These are phyloP conservation scores for Aspergillus tanneri DNA, from an alignment of 2,329 filamentous ascomycete genomes.

Conservation along the genomic window DNA sequence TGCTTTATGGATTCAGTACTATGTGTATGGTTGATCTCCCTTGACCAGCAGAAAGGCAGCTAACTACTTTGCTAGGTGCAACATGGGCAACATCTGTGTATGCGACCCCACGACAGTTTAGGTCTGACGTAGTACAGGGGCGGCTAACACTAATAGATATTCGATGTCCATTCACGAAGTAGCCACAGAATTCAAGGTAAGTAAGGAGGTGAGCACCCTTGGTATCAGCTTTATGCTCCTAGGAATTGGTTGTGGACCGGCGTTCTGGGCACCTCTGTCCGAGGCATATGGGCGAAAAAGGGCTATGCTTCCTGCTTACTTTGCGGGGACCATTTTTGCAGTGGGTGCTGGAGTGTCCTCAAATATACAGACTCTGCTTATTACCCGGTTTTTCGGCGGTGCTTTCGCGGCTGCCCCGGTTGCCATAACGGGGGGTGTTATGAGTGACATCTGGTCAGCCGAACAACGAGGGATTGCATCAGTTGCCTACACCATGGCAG, in stretches of 20 bases:
- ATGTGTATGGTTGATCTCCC: too few relatives aligned
- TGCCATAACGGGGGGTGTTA: constrained; percentile 34
- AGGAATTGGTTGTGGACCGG: constrained; percentile 30
- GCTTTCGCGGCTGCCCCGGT: constrained; percentile 34
- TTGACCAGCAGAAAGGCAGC: too few relatives aligned
- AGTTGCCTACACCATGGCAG: constrained; percentile 37
- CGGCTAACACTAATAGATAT: too few relatives aligned
- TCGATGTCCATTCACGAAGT: too few relatives aligned
- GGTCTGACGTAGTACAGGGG: too few relatives aligned
- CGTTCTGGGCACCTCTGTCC: constrained; percentile 33
- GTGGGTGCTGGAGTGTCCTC: constrained; percentile 28
- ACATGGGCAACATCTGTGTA: too few relatives aligned
- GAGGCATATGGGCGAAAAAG: constrained; percentile 39
- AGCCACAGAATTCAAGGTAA: constrained; percentile 29
- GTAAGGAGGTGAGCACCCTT: constrained; percentile 32
- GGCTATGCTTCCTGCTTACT: constrained; percentile 35
- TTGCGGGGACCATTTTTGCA: constrained; percentile 33
- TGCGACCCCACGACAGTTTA: too few relatives aligned
- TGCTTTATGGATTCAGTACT: too few relatives aligned
- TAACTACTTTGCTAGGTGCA: too few relatives aligned
- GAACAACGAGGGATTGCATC: constrained; percentile 30
- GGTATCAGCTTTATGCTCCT: constrained; percentile 33
- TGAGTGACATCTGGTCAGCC: constrained; percentile 37
- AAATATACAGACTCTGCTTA: constrained; percentile 31
- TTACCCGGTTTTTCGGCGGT: constrained; percentile 32